Evolutionary conservation across 331 rosid species (phyloP).

Genomic region (Prunus yedoensis): DNA sequence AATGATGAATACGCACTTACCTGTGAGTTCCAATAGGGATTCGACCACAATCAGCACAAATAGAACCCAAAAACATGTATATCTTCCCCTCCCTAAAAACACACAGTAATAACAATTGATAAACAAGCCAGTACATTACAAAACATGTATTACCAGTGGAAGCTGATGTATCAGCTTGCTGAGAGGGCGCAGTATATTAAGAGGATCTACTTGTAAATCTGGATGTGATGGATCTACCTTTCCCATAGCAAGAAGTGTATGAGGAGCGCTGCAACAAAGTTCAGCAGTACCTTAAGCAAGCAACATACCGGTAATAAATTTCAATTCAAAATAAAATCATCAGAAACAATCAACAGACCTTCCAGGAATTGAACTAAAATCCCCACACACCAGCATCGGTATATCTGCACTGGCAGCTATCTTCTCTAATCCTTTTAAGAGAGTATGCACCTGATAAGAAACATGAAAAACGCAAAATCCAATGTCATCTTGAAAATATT

Average conservation of each 20-base stretch:
- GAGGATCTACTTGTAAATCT: constrained; percentile 89
- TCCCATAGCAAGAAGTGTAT: constrained; percentile 91
- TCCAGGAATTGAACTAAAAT: constrained; percentile 90
- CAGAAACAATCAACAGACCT: constrained; percentile 47
- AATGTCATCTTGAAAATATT: background rate
- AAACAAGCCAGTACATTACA: constrained; percentile 6
- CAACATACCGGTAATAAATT: constrained; percentile 12
- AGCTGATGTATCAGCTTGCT: constrained; percentile 90
- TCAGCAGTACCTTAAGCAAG: constrained; percentile 30
- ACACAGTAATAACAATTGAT: background rate
- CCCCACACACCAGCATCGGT: constrained; percentile 99
- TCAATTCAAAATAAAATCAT: constrained; percentile 3
- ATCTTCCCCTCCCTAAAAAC: background rate
- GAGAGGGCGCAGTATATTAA: constrained; percentile 80
- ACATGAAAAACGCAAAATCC: constrained; percentile 6
- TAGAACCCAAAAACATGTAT: background rate
- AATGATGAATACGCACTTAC: constrained; percentile 95
- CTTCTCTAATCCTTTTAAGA: constrained; percentile 97
- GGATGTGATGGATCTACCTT: constrained; percentile 86
- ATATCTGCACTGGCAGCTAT: constrained; percentile 99
- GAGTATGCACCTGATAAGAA: constrained; percentile 73
- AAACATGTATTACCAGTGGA: constrained; percentile 65
- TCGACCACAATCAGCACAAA: constrained; percentile 9
- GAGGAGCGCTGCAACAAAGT: constrained; percentile 79
- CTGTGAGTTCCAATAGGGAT: constrained; percentile 34